phyloP scores from a whole-genome alignment of 2,329 filamentous ascomycete species.

The Cadophora sp. region DNA sequence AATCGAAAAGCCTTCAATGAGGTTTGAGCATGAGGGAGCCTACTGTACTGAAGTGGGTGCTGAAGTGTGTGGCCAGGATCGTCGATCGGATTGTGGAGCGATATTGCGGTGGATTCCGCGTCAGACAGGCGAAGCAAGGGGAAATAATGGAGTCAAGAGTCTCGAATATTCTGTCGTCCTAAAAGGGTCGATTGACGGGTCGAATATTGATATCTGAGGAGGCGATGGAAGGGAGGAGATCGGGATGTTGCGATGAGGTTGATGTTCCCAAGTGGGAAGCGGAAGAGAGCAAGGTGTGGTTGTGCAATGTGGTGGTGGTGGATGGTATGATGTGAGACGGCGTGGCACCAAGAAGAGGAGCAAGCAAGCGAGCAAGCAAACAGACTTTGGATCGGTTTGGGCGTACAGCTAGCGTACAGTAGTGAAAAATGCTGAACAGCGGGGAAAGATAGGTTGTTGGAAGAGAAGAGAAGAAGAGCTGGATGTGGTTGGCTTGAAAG shows the following conservation, averaged over 20 bases:
- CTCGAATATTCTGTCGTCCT: constrained; percentile 9
- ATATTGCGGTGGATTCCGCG: constrained; percentile 43
- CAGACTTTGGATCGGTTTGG: constrained; percentile 9
- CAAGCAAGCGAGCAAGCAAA: constrained; percentile 9
- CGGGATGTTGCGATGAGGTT: constrained; percentile 15
- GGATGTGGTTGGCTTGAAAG: neutral
- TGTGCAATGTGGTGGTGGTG: neutral
- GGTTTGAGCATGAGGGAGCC: constrained; percentile 35
- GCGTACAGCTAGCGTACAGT: constrained; percentile 14
- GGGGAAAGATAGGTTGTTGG: neutral
- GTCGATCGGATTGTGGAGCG: constrained; percentile 43
- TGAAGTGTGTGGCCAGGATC: constrained; percentile 40
- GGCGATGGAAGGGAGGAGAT: neutral
- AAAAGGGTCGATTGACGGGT: constrained; percentile 9
- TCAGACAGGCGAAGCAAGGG: constrained; percentile 39
- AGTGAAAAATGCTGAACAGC: constrained; percentile 5
- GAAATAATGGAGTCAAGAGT: constrained; percentile 20
- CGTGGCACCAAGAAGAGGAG: constrained; percentile 15
- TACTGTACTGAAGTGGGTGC: constrained; percentile 38
- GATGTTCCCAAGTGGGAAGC: constrained; percentile 14
- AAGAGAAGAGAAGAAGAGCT: constrained; percentile 4
- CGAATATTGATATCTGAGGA: constrained; percentile 2
- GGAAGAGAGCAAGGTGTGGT: constrained; percentile 13
- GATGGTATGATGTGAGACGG: constrained; percentile 9
- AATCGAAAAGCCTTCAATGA: constrained; percentile 28